Conservation (phyloP, 2,329 filamentous ascomycete species). For the Fusarium sp. region DNA sequence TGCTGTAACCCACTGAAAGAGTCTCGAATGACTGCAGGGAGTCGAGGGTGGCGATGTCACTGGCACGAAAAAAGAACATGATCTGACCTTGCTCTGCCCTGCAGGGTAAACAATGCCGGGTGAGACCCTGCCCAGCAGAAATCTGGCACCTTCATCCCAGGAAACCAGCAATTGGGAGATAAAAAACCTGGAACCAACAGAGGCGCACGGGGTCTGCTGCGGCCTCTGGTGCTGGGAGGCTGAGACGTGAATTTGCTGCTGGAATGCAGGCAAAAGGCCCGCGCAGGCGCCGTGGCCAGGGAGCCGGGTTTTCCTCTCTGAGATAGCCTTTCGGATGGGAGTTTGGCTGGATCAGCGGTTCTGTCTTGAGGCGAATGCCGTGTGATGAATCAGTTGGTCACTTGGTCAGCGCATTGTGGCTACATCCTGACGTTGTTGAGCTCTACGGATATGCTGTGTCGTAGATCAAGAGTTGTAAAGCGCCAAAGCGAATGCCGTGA, state of each 20-base stretch:
- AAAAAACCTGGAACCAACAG: conserved; percentile 24
- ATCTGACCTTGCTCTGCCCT: conserved; percentile 23
- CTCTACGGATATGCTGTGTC: conserved; percentile 12
- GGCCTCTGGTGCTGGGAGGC: conserved; percentile 2
- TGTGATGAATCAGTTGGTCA: conserved; percentile 1
- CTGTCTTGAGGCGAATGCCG: background rate
- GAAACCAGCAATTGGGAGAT: conserved; percentile 2
- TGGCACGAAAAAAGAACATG: conserved; percentile 27
- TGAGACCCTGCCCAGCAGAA: conserved; percentile 7
- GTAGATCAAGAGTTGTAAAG: background rate
- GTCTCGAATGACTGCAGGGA: conserved; percentile 17
- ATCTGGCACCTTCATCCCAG: conserved; percentile 10
- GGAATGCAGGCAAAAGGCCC: conserved; percentile 25
- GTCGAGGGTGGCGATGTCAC: conserved; percentile 17
- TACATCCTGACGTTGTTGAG: conserved; percentile 18
- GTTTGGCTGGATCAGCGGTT: conserved; percentile 9
- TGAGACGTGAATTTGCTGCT: conserved; percentile 21
- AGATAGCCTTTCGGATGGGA: conserved; percentile 26
- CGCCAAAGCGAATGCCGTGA: conserved; percentile 20
- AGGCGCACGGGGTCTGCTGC: conserved; percentile 9
- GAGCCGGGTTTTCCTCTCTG: conserved; percentile 31
- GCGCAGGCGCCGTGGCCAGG: conserved; percentile 42
- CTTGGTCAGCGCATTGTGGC: conserved; percentile 26
- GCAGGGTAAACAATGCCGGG: conserved; percentile 12
- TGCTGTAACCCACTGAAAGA: background rate